Base-by-base conservation (phyloP, 192 early-diverging fungal species). In the Tieghemiomyces parasiticus region DNA sequence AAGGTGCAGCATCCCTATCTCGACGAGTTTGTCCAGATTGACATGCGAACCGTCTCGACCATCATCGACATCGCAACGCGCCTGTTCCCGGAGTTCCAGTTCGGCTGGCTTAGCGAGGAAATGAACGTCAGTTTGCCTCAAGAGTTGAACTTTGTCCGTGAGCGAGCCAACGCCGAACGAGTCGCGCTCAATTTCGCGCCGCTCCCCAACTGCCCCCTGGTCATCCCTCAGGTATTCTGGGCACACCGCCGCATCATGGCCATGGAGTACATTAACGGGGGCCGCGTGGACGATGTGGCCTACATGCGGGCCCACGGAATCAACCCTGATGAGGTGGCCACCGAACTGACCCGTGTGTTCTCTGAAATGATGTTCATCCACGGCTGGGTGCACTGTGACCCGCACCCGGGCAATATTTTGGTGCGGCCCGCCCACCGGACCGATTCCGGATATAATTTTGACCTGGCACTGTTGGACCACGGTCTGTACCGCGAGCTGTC, bases 1-100 rank as follows among this genome's bases (percentile, higher is more conserved):
- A 97, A 97, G 67, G 74, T 97, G 32, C 92, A 97, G 67, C 93
- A 97, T 55, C 87, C 89, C 0, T 78, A 78, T 55, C 73, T 97
- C 32, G 76, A 88, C 34, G 74, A 80, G 25, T 86, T 87, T 67
- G 80, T 84, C 50, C 71, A 74, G 20, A 79, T 93, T 42, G 93
- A 97, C 60, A 87, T 92, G 68, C 71, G 84, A 14, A 84, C 88
- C 0, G 81, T 85, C 0, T 72, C 75, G 1, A 72, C 77, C 6
- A 73, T 89, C 49, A 75, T 90, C 16, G 65, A 69, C 20, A 61
- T 76, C 45, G 70, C 89, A 35, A 84, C 87, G 60, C 67, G 73
- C 32, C 60, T 89, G 6, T 95, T 97, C 51, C 86, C 88, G 0
- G 87, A 91, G n/a, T 95, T 97, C 64, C 82, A 89, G 49, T 90